phyloP scores from a whole-genome alignment of 2,329 filamentous ascomycete genomes.

The Fusarium sublunatum region DNA sequence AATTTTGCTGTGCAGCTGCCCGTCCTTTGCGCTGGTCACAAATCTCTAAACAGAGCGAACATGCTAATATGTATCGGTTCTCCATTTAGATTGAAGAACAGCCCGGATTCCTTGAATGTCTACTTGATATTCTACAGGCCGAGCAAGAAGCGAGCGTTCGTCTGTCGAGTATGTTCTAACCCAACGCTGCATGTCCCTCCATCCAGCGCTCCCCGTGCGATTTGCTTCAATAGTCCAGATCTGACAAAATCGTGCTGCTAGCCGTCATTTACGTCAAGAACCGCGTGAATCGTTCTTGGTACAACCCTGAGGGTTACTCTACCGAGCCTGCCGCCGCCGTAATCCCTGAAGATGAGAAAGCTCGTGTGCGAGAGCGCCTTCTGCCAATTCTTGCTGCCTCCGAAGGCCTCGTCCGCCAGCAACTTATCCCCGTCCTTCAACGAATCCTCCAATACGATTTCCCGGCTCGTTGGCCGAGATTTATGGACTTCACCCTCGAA shows the following conservation, averaged over 20 bases:
- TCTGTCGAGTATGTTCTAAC: conserved; percentile 78
- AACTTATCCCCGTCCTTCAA: conserved; percentile 93
- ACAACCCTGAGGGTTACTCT: conserved; percentile 78
- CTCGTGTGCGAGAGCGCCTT: conserved; percentile 85
- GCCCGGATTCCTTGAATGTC: conserved; percentile 87
- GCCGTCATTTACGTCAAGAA: conserved; percentile 99
- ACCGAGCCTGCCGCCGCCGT: conserved; percentile 66
- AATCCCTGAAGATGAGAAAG: conserved; percentile 91
- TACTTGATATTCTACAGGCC: conserved; percentile 88
- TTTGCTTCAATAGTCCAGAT: conserved; percentile 37
- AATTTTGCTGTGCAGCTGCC: conserved; percentile 25
- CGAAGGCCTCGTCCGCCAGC: conserved; percentile 83
- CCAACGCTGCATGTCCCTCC: conserved; percentile 13
- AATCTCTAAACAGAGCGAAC: conserved; percentile 5
- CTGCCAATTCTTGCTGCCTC: conserved; percentile 89
- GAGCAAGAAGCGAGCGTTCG: conserved; percentile 89
- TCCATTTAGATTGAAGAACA: conserved; percentile 82
- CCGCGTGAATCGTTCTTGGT: conserved; percentile 93
- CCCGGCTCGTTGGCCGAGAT: conserved; percentile 91
- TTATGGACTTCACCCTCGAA: conserved; percentile 91
- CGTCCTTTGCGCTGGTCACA: conserved; percentile 29
- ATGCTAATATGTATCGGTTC: conserved; percentile 38
- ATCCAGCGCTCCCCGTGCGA: conserved; percentile 33
- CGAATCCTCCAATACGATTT: conserved; percentile 97
- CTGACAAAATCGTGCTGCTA: conserved; percentile 54